These are phyloP conservation scores for Brassica carinata DNA, from an alignment of 345 rosid species.

Conservation along the genomic window DNA sequence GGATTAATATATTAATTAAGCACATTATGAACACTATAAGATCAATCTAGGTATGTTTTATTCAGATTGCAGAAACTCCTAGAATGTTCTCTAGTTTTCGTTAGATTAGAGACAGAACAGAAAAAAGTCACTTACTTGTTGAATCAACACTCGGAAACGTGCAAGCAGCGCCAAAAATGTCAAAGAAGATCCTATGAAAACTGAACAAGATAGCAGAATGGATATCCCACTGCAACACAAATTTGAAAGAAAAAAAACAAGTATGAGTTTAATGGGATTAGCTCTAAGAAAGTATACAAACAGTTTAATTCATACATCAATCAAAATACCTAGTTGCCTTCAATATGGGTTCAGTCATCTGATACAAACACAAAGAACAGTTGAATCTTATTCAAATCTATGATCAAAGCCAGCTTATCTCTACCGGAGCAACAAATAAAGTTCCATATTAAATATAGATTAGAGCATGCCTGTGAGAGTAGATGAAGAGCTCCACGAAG, in stretches of 20 bases:
- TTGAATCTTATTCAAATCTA: background rate
- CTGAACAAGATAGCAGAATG: constrained; percentile 74
- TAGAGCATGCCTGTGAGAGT: constrained; percentile 63
- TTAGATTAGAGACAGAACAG: background rate
- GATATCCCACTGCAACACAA: constrained; percentile 60
- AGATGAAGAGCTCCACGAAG: constrained; percentile 76
- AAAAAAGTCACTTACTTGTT: constrained; percentile 62
- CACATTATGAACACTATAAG: background rate
- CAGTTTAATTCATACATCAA: background rate
- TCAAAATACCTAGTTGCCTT: constrained; percentile 72
- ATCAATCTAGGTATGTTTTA: no score
- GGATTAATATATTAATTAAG: background rate
- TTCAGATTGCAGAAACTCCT: no score
- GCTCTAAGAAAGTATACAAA: constrained; percentile 5
- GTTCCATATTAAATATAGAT: background rate
- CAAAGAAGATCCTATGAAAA: constrained; percentile 76
- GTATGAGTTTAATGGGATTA: background rate
- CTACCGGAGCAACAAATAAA: background rate
- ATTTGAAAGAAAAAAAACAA: background rate
- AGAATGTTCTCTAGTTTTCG: background rate
- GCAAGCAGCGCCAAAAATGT: constrained; percentile 77
- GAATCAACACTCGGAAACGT: constrained; percentile 82
- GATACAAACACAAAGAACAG: constrained; percentile 40
- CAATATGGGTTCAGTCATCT: constrained; percentile 90
- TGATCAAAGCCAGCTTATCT: constrained; percentile 8